These are phyloP conservation scores for Diaporthe sp. DNA, from an alignment of 2,329 filamentous ascomycete species.

Conservation along the genomic window DNA sequence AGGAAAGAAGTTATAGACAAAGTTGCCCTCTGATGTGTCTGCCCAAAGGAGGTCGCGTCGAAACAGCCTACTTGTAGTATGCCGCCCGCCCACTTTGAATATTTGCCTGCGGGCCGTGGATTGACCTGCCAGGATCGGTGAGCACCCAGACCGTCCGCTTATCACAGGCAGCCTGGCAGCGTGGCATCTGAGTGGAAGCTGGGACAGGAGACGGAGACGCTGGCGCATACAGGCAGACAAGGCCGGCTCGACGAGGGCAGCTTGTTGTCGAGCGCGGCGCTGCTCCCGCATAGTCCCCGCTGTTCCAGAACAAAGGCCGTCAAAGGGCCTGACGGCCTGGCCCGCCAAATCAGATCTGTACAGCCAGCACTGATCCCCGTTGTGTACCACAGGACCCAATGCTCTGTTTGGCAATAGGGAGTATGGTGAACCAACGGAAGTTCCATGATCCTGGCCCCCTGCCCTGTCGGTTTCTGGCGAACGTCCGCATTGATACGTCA, in stretches of 20 bases:
- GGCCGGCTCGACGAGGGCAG: slow-evolving; percentile 32
- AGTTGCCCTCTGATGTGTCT: slow-evolving; percentile 13
- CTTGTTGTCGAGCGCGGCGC: slow-evolving; percentile 17
- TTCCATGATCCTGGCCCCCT: slow-evolving; percentile 33
- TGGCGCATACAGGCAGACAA: slow-evolving; percentile 28
- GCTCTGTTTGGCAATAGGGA: slow-evolving; percentile 19
- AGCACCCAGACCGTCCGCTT: slow-evolving; percentile 8
- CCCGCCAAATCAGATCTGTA: slow-evolving; percentile 26
- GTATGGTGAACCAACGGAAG: slow-evolving; percentile 28
- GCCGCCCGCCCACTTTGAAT: slow-evolving; percentile 31
- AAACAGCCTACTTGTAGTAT: slow-evolving; percentile 31
- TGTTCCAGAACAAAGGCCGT: slow-evolving; percentile 30
- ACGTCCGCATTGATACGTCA: slow-evolving; percentile 15
- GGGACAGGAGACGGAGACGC: slow-evolving; percentile 27
- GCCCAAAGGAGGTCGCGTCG: slow-evolving; percentile 17
- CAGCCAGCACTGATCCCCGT: slow-evolving; percentile 13
- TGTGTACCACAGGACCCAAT: slow-evolving; percentile 4
- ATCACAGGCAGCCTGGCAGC: slow-evolving; percentile 19
- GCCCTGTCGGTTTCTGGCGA: slow-evolving; percentile 9
- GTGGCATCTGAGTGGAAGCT: slow-evolving; percentile 27
- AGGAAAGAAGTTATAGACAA: slow-evolving; percentile 32
- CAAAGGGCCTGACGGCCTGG: slow-evolving; percentile 31
- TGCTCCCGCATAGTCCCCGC: slow-evolving; percentile 30
- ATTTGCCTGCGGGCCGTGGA: background rate
- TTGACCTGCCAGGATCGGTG: slow-evolving; percentile 12